Evolutionary conservation across 805 yeast species (phyloP).

Genomic region (Suhomyces sp.): DNA sequence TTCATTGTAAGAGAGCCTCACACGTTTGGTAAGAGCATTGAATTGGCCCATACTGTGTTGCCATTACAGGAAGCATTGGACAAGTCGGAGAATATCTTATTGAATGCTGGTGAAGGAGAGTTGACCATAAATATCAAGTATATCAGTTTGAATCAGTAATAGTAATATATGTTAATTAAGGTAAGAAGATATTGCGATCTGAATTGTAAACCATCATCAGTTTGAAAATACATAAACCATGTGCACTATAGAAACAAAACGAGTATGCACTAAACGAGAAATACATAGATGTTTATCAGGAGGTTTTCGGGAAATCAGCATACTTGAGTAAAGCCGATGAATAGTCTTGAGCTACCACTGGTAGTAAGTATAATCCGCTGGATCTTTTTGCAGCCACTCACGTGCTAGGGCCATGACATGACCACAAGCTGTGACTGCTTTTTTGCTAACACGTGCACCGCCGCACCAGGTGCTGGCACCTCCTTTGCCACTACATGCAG

Average conservation of each 20-base stretch:
- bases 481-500: neutral
- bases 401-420: neutral
- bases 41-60: conserved; percentile 58
- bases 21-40: conserved; percentile 66
- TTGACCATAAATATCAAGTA: conserved; percentile 41
- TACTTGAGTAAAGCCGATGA: neutral
- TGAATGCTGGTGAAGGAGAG: conserved; percentile 37
- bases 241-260: too few relatives aligned
- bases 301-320: neutral
- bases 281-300: too few relatives aligned
- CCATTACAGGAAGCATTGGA: conserved; percentile 50
- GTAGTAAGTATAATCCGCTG: neutral
- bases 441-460: conserved; percentile 1
- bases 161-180: neutral
- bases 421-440: conserved; percentile 7
- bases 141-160: neutral
- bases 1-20: conserved; percentile 67
- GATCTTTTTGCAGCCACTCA: neutral
- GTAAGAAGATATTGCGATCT: neutral
- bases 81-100: conserved; percentile 38
- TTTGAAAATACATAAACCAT: too few relatives aligned
- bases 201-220: neutral
- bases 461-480: neutral
- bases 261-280: too few relatives aligned
- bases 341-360: neutral